Evolutionary conservation across 306 rosid species (phyloP).

Genomic region (Vigna trinervia): DNA sequence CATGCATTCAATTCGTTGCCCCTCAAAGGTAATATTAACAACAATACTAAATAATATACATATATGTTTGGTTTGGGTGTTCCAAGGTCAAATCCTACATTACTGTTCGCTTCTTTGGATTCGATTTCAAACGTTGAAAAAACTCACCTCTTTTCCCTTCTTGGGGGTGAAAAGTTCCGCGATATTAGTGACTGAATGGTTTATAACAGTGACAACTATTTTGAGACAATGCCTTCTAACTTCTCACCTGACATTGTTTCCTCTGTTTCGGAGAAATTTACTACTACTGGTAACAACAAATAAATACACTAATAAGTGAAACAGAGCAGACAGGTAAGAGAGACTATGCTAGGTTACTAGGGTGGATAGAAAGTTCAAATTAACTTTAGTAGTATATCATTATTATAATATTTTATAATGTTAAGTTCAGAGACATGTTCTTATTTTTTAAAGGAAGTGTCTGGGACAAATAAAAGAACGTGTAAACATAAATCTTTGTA

Average conservation of each 20-base stretch:
- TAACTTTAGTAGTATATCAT: not conserved
- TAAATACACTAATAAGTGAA: constrained; percentile 21
- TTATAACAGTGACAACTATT: constrained; percentile 12
- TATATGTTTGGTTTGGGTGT: constrained; percentile 23
- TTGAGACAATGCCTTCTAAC: constrained; percentile 28
- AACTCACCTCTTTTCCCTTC: constrained; percentile 12
- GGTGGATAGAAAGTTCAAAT: constrained; percentile 33
- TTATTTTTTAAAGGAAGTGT: not conserved
- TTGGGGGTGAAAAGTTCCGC: constrained; percentile 18
- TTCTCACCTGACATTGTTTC: constrained; percentile 10
- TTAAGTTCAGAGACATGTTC: not conserved
- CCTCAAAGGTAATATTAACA: not conserved
- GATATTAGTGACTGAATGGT: not conserved
- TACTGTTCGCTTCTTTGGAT: constrained; percentile 59
- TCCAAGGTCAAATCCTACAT: constrained; percentile 59
- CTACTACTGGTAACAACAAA: not conserved
- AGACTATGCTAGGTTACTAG: not conserved
- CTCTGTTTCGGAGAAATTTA: constrained; percentile 25
- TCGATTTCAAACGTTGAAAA: constrained; percentile 49
- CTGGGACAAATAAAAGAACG: not conserved
- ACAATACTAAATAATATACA: not conserved
- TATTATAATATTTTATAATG: not conserved
- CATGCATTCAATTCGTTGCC: constrained; percentile 44
- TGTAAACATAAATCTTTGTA: not conserved
- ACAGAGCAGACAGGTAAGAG: constrained; percentile 6